A percentile compares a stretch with the other conserved stretches of the same genome.
Conservation (phyloP, 108 stramenopile species). For the Cyclotella choctawhatcheeana region DNA sequence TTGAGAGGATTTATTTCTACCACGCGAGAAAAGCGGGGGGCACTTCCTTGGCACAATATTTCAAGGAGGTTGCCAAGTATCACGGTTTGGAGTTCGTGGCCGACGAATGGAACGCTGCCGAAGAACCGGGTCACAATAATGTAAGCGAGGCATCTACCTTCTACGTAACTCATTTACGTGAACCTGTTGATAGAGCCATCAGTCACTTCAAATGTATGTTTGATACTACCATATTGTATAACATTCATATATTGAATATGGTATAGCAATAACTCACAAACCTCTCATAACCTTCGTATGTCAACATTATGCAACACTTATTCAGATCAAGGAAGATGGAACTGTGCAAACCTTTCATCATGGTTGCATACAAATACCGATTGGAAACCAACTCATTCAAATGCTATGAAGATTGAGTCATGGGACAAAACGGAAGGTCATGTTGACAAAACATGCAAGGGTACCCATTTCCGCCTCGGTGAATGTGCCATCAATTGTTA, state of each 20-base stretch:
- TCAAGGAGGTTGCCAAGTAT: slow-evolving; percentile 20
- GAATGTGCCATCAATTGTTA: slow-evolving; percentile 54
- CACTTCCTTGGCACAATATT: slow-evolving; percentile 20
- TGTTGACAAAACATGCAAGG: neutral
- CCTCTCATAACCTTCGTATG: too few relatives aligned
- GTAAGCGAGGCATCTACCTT: slow-evolving; percentile 4
- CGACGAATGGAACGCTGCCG: slow-evolving; percentile 11
- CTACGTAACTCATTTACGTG: slow-evolving; percentile 31
- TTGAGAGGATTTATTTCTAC: slow-evolving; percentile 24
- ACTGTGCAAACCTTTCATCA: slow-evolving; percentile 26
- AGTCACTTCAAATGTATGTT: slow-evolving; percentile 33
- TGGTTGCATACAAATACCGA: neutral
- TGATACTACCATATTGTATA: neutral
- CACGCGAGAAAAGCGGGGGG: slow-evolving; percentile 34
- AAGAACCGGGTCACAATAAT: slow-evolving; percentile 40
- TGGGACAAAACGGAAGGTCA: slow-evolving; percentile 38
- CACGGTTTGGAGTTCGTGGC: slow-evolving; percentile 17
- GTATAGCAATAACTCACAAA: too few relatives aligned
- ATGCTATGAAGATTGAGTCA: slow-evolving; percentile 32
- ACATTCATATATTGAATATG: too few relatives aligned
- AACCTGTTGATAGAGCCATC: slow-evolving; percentile 22
- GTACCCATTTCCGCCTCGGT: slow-evolving; percentile 19
- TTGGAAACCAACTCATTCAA: slow-evolving; percentile 31
- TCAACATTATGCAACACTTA: neutral
- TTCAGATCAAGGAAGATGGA: slow-evolving; percentile 50